These are phyloP conservation scores for Erucastrum elatum DNA, from an alignment of 345 rosid genomes.

Conservation along the genomic window DNA sequence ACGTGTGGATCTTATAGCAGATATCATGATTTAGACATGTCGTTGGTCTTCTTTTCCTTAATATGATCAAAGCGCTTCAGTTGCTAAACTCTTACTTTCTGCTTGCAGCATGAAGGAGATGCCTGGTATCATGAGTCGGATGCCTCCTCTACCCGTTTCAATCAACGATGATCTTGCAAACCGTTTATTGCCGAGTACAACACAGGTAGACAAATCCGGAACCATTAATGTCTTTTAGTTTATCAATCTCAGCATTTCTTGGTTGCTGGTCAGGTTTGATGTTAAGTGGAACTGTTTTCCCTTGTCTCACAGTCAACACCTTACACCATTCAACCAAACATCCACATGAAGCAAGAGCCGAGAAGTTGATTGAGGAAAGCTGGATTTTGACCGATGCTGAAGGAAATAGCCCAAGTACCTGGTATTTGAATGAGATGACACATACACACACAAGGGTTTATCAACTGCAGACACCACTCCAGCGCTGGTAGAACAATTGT, in stretches of 20 bases:
- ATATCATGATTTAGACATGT: conserved; percentile 11
- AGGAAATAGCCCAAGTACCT: conserved; percentile 6
- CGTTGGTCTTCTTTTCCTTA: conserved; percentile 12
- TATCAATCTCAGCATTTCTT: neutral
- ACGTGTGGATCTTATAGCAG: conserved; percentile 39
- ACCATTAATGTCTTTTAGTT: conserved; percentile 3
- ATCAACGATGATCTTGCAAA: conserved; percentile 74
- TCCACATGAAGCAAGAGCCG: conserved; percentile 88
- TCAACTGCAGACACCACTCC: conserved; percentile 11
- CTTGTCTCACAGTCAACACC: conserved; percentile 50
- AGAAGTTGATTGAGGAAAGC: conserved; percentile 58
- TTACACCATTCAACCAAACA: conserved; percentile 51
- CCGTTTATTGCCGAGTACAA: conserved; percentile 55
- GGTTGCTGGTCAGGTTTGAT: conserved; percentile 17
- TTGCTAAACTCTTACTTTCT: conserved; percentile 23
- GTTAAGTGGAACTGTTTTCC: conserved; percentile 19
- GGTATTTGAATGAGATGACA: conserved; percentile 3
- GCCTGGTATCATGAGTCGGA: conserved; percentile 94
- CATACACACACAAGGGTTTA: conserved; percentile 2
- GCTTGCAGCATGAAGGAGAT: conserved; percentile 72
- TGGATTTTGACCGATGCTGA: conserved; percentile 20
- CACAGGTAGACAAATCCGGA: conserved; percentile 51
- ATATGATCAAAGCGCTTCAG: conserved; percentile 7
- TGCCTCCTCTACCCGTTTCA: conserved; percentile 78
- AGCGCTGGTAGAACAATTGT: neutral